A percentile compares a stretch with the other conserved stretches of the same genome.
phyloP scores from a whole-genome alignment of 2,329 filamentous ascomycete genomes.

The Penicillium sp. region DNA sequence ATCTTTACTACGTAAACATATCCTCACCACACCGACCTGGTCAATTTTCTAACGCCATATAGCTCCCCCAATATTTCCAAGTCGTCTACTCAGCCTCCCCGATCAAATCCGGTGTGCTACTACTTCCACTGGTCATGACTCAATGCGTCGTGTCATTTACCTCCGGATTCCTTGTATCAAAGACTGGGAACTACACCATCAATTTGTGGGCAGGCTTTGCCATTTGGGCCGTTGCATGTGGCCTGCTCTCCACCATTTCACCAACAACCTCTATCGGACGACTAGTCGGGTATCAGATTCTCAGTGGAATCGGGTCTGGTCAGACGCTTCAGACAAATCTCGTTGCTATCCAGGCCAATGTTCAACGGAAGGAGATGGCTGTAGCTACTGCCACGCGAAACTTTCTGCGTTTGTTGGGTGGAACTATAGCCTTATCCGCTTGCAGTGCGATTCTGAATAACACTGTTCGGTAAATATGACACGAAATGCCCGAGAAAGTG shows the following conservation, averaged over 20 bases:
- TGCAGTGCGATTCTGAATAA: conserved; percentile 5
- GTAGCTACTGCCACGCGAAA: conserved; percentile 2
- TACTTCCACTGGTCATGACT: background rate
- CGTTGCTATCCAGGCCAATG: conserved; percentile 3
- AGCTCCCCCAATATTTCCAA: conserved; percentile 6
- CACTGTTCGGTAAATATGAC: background rate
- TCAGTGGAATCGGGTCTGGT: conserved; percentile 1
- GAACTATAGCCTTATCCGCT: conserved; percentile 1
- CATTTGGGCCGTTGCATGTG: conserved; percentile 4
- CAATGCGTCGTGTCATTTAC: conserved; percentile 1
- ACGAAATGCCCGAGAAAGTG: too few relatives aligned
- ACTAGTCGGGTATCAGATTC: conserved; percentile 1
- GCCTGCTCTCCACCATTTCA: conserved; percentile 1
- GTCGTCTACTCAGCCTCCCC: conserved; percentile 6
- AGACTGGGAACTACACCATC: conserved; percentile 4
- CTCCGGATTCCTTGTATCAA: conserved; percentile 2
- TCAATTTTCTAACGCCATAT: background rate
- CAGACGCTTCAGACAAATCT: conserved; percentile 4
- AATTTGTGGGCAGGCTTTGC: conserved; percentile 1
- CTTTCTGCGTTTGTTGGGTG: conserved; percentile 1
- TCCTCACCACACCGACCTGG: background rate
- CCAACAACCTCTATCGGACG: conserved; percentile 1
- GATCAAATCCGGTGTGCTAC: conserved; percentile 3
- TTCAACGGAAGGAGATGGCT: conserved; percentile 4
- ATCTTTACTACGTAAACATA: background rate